These are phyloP conservation scores for Geotrichum candidum DNA, from an alignment of 1,139 yeast genomes.

Conservation along the genomic window DNA sequence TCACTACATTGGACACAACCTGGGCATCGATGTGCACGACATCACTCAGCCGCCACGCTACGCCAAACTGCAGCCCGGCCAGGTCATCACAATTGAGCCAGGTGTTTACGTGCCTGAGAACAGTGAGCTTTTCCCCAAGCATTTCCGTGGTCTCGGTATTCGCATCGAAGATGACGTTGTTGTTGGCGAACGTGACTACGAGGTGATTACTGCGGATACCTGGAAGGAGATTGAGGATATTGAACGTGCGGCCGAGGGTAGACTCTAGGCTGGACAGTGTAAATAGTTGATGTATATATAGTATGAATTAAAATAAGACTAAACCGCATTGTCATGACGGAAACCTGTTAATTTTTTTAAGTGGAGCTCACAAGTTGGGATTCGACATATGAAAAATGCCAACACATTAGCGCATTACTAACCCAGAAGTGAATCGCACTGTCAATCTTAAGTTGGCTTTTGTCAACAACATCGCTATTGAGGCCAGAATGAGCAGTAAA, in stretches of 20 bases:
- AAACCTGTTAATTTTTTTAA: neutral
- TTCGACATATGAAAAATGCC: neutral
- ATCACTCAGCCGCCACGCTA: slow-evolving; percentile 49
- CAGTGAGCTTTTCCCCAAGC: slow-evolving; percentile 62
- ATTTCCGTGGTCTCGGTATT: slow-evolving; percentile 84
- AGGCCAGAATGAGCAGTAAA: no score
- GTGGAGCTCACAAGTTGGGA: neutral
- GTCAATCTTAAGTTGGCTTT: neutral
- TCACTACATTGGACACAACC: slow-evolving; percentile 91
- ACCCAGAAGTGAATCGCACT: neutral
- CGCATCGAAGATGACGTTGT: slow-evolving; percentile 92
- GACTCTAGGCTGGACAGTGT: neutral
- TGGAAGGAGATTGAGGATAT: slow-evolving; percentile 79
- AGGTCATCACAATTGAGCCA: slow-evolving; percentile 87
- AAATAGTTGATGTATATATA: neutral
- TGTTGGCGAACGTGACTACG: slow-evolving; percentile 54
- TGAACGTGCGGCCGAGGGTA: slow-evolving; percentile 38
- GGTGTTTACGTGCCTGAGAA: slow-evolving; percentile 80
- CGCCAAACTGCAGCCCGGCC: slow-evolving; percentile 29
- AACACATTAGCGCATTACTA: neutral
- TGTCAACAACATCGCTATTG: neutral
- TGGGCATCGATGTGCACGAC: slow-evolving; percentile 92
- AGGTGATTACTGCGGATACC: slow-evolving; percentile 71
- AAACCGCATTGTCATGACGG: neutral
- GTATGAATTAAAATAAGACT: neutral